A percentile compares a stretch with the other conserved stretches of the same genome.
Evolutionary conservation across 2,329 filamentous ascomycete species (phyloP).

Genomic region (Raffaelea ambrosiae): DNA sequence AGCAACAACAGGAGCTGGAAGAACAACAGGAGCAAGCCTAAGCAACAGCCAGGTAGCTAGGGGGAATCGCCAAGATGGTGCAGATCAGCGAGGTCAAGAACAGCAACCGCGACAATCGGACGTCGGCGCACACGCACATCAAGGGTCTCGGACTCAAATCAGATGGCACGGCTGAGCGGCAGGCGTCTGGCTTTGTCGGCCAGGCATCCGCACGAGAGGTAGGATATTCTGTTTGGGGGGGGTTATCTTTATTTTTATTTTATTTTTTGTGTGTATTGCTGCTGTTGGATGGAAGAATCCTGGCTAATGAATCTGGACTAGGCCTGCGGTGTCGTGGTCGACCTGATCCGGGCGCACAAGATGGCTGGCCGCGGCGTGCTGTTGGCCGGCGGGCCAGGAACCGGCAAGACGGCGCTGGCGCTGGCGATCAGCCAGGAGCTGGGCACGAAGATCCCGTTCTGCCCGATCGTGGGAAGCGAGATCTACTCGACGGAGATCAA

Average conservation of each 20-base stretch:
- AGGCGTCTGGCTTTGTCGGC: constrained; percentile 79
- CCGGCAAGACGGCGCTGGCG: constrained; percentile 93
- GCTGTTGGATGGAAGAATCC: too few species aligned
- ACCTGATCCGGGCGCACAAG: constrained; percentile 91
- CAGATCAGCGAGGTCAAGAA: constrained; percentile 92
- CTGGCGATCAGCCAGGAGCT: constrained; percentile 94
- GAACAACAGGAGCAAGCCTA: too few species aligned
- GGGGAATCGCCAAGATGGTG: constrained; percentile 54
- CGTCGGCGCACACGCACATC: constrained; percentile 95
- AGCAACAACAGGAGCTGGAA: too few species aligned
- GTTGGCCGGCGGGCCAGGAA: constrained; percentile 88
- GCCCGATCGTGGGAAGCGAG: constrained; percentile 95
- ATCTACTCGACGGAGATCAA: constrained; percentile 98
- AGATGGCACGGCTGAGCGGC: constrained; percentile 77
- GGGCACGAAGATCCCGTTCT: constrained; percentile 96
- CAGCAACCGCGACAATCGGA: constrained; percentile 90
- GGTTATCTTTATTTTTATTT: background rate
- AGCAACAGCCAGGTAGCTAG: background rate
- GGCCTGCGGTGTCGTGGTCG: constrained; percentile 93
- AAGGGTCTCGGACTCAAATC: constrained; percentile 80
- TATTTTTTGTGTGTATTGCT: background rate
- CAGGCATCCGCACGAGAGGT: constrained; percentile 83
- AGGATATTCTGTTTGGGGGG: constrained; percentile 28
- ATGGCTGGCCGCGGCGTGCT: constrained; percentile 94
- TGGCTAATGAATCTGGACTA: constrained; percentile 24